Evolutionary conservation across 2,329 filamentous ascomycete species (phyloP), one percentile per base, ranked within the genome.

Genomic region (Exophiala oligosperma): DNA sequence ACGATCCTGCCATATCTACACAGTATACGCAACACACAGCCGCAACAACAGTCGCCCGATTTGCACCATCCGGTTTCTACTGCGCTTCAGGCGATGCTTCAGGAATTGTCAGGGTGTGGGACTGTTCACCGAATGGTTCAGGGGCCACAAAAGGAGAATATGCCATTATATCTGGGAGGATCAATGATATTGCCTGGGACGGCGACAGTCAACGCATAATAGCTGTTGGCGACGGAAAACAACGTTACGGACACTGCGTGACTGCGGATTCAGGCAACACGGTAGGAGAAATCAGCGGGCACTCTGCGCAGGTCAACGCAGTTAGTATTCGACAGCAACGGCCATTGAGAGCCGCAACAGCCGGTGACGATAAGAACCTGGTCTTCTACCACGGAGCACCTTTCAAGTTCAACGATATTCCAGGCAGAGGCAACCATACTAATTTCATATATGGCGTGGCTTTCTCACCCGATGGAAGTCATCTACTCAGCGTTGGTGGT

Each of bases 131-230:
- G 55, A 90, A 91, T 66, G 92, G 92, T 47, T 63, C 62, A 2
- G 66, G 65, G 32, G 90, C 88, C 69, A 96, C 91, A 47, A 96
- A 95, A 75, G 91, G 92, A 66, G 93, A 97, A 75, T 97, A 96
- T 76, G 84, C 86, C 70, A 97, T 97, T 75, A 92, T 97, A 69
- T 92, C 90, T 35, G 94, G 94, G 11, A 88, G 91, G 54, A 93
- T 99, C 76, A 96, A 96, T 72, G 94, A 99, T 73, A 85, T 99
- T 65, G 93, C 92, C 1, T 99, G 94, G 92, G 94, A 97, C 70
- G 93, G 92, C 57, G 94, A 99, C 75, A 96, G 90, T 61, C 92
- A 97, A 78, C 88, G 94, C 50, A 88, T 99, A 70, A 97, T 97
- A 69, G 94, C 93, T 2, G 93, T 99, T 4, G 94, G 94, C 46